Percentiles rank a stretch among this genome's conserved stretches.
Conservation (phyloP, 139 green algal genomes). For the Chlamydomonas sphaeroides region DNA sequence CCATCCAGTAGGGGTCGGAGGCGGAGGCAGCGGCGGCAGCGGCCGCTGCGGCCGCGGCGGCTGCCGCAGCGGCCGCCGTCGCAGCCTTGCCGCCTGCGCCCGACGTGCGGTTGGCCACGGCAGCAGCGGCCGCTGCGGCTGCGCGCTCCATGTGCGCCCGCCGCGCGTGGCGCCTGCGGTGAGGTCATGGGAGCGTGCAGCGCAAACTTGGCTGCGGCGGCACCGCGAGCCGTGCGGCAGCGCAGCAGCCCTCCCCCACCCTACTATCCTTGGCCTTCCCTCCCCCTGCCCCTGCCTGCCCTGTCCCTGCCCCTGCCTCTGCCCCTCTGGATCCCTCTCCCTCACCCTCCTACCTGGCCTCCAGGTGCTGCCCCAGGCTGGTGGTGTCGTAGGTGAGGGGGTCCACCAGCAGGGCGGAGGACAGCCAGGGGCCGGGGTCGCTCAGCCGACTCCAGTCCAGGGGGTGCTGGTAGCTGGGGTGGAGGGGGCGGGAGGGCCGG, state of each 20-base stretch:
- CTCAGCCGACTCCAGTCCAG: conserved; percentile 34
- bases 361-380: conserved; percentile 5
- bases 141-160: not conserved
- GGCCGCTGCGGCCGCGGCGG: not conserved
- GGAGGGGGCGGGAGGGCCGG: not conserved
- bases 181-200: not conserved
- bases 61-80: not conserved
- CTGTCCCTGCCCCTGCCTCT: not conserved
- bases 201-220: too few relatives aligned
- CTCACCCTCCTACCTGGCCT: conserved; percentile 12
- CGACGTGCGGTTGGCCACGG: too few relatives aligned
- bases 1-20: conserved; percentile 24
- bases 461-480: conserved; percentile 22
- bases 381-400: conserved; percentile 27
- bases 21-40: not conserved
- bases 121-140: not conserved
- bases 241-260: too few relatives aligned
- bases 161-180: not conserved
- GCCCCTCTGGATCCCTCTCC: not conserved
- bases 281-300: too few relatives aligned
- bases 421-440: conserved; percentile 24
- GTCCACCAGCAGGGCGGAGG: conserved; percentile 3
- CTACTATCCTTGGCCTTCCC: not conserved
- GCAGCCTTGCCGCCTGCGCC: too few relatives aligned
- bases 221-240: too few relatives aligned